Conservation (phyloP, 2,329 filamentous ascomycete species). For the Achaetomium macrosporum region DNA sequence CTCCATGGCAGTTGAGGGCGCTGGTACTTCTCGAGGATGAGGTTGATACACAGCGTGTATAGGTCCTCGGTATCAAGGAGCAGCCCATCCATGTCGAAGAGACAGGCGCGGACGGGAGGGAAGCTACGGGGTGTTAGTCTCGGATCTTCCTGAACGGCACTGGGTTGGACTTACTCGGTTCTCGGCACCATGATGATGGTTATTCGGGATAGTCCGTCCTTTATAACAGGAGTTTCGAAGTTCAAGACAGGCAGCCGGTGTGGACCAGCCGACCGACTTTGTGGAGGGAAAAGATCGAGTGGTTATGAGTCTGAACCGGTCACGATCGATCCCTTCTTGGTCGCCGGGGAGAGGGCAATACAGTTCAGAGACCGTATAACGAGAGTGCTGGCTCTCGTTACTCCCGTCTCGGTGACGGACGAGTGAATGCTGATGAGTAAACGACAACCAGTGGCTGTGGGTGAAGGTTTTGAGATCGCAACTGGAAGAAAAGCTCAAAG, state of each 20-base stretch:
- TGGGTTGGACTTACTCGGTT: conserved; percentile 27
- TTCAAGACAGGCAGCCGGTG: not conserved
- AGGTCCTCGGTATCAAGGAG: conserved; percentile 88
- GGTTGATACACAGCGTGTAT: conserved; percentile 80
- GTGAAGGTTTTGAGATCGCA: too few species aligned
- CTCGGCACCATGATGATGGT: conserved; percentile 26
- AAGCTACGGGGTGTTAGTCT: conserved; percentile 47
- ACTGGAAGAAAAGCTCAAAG: too few species aligned
- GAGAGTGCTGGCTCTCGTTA: too few species aligned
- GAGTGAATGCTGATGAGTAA: too few species aligned
- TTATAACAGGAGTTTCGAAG: not conserved
- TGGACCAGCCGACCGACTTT: too few species aligned
- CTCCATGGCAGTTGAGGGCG: conserved; percentile 79
- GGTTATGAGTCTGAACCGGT: too few species aligned
- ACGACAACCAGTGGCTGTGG: too few species aligned
- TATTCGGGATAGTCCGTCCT: not conserved
- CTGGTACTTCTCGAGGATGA: conserved; percentile 68
- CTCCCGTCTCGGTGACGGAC: too few species aligned
- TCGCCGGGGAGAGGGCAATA: too few species aligned
- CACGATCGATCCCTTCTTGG: too few species aligned
- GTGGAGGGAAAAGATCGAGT: too few species aligned
- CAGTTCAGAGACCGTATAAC: too few species aligned
- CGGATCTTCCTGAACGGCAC: not conserved
- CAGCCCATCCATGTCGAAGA: conserved; percentile 98
- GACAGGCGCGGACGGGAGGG: conserved; percentile 77